Evolutionary conservation across 108 stramenopile genomes (phyloP), one percentile per base, ranked within the genome.

Genomic region (Pseudonitzschia pungens): DNA sequence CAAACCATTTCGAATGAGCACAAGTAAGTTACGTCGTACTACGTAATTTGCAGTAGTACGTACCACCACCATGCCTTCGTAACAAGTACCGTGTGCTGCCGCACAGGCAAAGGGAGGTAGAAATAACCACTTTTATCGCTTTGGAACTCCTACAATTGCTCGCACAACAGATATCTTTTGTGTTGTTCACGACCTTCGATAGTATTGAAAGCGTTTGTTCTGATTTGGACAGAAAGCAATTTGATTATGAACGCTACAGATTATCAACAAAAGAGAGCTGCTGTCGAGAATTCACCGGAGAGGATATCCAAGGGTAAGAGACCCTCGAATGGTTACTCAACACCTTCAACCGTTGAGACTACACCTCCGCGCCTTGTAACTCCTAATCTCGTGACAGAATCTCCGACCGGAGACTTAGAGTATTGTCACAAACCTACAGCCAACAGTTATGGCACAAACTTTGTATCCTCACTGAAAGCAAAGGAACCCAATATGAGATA

Each of bases 321-420:
- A 32, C 20, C 26, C 26, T 2, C 4, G 20, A 26, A 55, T 26
- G 26, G 54, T 26, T 28, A 21, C 27, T 27, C 62, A 29, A 40
- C 66, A 28, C 66, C 43, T 67, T 70, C 54, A 21, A 40, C 69
- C 33, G 29, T 20, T 29, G 63, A 32, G 18, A 53, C 62, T 24
- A 53, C 65, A 33, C 62, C 72, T 48, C 73, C 73, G 29, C 73
- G 73, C 14, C 36, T 74, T 14, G 73, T 74, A 12, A 74, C 73
- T 10, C 73, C 73, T 33, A 74, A n/a, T 12, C 15, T 53, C 20
- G 32, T 10, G 48, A 10, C 40, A 29, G 21, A 20, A 7, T 59
- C 41, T 65, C 72, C 41, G 33, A 11, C 15, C 14, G 32, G 31
- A 18, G 48, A 73, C 29, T 41, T 41, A 40, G 54, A 54, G 33